Conservation (phyloP, 2,329 filamentous ascomycete species). For the Domatiomyces catenatus region DNA sequence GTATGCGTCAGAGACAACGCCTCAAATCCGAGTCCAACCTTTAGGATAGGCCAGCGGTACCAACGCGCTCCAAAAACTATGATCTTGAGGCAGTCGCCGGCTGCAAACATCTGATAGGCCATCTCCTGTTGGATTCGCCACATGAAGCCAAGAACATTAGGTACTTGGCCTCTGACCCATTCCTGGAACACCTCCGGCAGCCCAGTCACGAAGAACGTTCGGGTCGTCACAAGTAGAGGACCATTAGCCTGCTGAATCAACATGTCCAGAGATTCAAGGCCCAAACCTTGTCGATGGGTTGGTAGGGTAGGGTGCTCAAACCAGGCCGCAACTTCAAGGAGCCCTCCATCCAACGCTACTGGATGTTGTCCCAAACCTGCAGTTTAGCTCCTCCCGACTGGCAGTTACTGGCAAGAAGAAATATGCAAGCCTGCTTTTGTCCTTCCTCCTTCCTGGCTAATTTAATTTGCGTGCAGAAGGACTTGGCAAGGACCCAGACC, state of each 20-base stretch:
- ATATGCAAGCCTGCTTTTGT: too few species aligned
- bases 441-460: too few species aligned
- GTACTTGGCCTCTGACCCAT: slow-evolving; percentile 31
- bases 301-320: too few species aligned
- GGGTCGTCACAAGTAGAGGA: slow-evolving; percentile 37
- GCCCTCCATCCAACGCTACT: too few species aligned
- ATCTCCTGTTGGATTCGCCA: slow-evolving; percentile 35
- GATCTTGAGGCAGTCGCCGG: slow-evolving; percentile 32
- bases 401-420: too few species aligned
- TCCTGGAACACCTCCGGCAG: slow-evolving; percentile 39
- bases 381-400: too few species aligned
- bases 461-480: not conserved
- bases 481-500: not conserved
- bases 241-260: slow-evolving; percentile 47
- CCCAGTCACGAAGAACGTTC: slow-evolving; percentile 37
- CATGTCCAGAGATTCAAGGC: slow-evolving; percentile 44
- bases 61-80: slow-evolving; percentile 33
- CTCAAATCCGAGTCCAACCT: slow-evolving; percentile 35
- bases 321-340: too few species aligned
- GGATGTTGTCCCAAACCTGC: too few species aligned
- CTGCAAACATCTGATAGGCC: slow-evolving; percentile 42
- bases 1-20: slow-evolving; percentile 43
- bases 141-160: slow-evolving; percentile 42
- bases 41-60: slow-evolving; percentile 41
- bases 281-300: slow-evolving; percentile 32